phyloP scores from a whole-genome alignment of 345 rosid genomes.

The Xanthoceras sorbifolium region DNA sequence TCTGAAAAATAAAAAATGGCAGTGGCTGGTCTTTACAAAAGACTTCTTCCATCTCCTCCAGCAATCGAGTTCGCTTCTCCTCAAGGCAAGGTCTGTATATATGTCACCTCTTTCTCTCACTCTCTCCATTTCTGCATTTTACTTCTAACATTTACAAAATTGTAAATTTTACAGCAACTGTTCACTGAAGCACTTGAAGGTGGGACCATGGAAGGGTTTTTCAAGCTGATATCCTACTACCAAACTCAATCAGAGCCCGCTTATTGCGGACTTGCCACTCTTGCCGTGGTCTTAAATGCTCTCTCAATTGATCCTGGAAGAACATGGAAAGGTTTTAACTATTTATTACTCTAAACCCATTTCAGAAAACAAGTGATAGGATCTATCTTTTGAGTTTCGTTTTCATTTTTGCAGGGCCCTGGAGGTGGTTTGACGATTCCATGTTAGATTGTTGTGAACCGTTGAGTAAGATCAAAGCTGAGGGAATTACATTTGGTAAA shows the following conservation, averaged over 20 bases:
- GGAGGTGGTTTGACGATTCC: constrained; percentile 50
- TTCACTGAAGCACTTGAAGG: constrained; percentile 37
- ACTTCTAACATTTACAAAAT: not conserved
- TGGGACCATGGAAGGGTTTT: constrained; percentile 43
- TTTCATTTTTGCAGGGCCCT: constrained; percentile 30
- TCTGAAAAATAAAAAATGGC: constrained; percentile 33
- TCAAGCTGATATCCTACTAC: constrained; percentile 37
- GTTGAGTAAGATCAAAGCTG: constrained; percentile 28
- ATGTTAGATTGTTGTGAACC: constrained; percentile 47
- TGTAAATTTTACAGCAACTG: constrained; percentile 30
- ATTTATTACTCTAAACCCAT: not conserved
- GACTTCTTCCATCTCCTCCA: constrained; percentile 64
- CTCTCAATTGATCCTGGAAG: constrained; percentile 45
- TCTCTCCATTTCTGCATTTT: not conserved
- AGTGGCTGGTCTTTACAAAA: constrained; percentile 49
- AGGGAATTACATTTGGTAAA: constrained; percentile 38
- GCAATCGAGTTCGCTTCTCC: constrained; percentile 64
- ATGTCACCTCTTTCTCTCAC: not conserved
- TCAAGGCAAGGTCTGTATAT: constrained; percentile 45
- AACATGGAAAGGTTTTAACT: constrained; percentile 42
- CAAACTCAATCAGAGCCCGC: constrained; percentile 57
- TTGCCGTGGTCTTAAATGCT: constrained; percentile 47
- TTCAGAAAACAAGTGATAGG: not conserved
- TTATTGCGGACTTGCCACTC: constrained; percentile 45
- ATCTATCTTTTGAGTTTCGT: not conserved